Evolutionary conservation across 805 yeast species (phyloP), one percentile per base, ranked within the genome.

Genomic region (Vanderwaltozyma polyspora): DNA sequence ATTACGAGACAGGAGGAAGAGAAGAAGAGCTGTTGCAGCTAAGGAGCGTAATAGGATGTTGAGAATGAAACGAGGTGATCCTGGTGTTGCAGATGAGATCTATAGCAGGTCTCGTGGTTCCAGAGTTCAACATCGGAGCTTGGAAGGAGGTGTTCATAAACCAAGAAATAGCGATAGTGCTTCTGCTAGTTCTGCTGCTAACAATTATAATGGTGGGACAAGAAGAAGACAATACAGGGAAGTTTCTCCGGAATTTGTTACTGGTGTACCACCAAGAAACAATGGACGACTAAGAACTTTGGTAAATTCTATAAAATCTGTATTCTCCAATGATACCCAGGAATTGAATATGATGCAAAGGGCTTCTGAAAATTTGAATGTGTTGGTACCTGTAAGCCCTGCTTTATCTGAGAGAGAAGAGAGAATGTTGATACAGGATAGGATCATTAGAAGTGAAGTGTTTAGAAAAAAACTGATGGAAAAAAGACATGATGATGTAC

Each of bases 381-480:
- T 28, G 6, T 32, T 37, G 35, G 25, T 37, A 12, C 39, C 42
- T 5, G 28, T 25, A 11, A 38, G 28, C 4, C 35, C 32, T 21
- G 32, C 36, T 19, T 10, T 30, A 9, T 29, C 36, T 2, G 21
- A 25, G n/a, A 3, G 8, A 18, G 32, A 34, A 16, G 36, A 34
- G 18, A 19, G n/a, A 18, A 34, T 25, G 25, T 7, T n/a, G 14
- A 31, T 48, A 21, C 42, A 35, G 32, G 42, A 46, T n/a, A 44
- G 51, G 25, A 48, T 54, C 13, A 42, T 43, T 10, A 43, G 43
- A 23, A 55, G 55, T 32, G 51, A 50, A 21, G 56, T 52, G 2
- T 50, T 56, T 31, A 50, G 49, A 37, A 39, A 43, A 22, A 54
- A 50, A 29, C 25, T 55, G 19, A 25, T 39, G 6, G 59, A 55